Base-by-base conservation (phyloP, 495 filamentous ascomycete species). In the Chaetomidium leptoderma region DNA sequence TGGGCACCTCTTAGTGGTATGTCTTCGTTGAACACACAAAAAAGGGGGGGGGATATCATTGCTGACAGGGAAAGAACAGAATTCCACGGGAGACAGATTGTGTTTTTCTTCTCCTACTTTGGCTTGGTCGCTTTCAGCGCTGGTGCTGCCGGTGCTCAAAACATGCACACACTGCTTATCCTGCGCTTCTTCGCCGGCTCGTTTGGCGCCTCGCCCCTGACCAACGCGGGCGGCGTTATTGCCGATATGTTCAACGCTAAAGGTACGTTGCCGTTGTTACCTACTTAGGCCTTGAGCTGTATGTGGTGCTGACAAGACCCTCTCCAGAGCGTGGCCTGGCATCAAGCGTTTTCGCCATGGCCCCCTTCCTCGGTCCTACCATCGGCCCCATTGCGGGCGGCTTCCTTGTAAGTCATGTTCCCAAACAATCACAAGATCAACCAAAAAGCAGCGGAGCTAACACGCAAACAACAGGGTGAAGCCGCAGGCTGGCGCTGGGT, bases 171-270 rank as follows among this genome's bases (percentile, higher is more conserved):
- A 2, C 73, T 93, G 1, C 73, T 91, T 49, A 81, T 91, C 59
- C 78, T 91, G 27, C 86, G 89, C 23, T 90, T 91, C 77, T 85
- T 91, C 52, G 86, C 85, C 26, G 86, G 89, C 50, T 76, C 86
- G n/a, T 89, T 90, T 67, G 89, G 89, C 29, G 84, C 84, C 2
- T 87, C 86, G 1, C 82, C 86, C 29, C 63, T 91, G 53, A 89
- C 86, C 26, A 91, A 89, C 66, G 77, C 84, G 17, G 86, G 86
- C 57, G 86, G 86, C 65, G 82, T 89, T 33, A 87, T 90, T 61
- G 84, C 86, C 30, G 86, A 91, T 61, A 86, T 90, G 79, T 90
- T 90, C 63, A 62, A 74, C 10, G 81, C 82, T 10, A 53, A 65
- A n/a, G 66, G 62, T 63, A 59, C 24, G 61, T 35, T 11, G 30